Conservation (phyloP, 2,329 filamentous ascomycete species). For the Graphiopsis chlorocephala region DNA sequence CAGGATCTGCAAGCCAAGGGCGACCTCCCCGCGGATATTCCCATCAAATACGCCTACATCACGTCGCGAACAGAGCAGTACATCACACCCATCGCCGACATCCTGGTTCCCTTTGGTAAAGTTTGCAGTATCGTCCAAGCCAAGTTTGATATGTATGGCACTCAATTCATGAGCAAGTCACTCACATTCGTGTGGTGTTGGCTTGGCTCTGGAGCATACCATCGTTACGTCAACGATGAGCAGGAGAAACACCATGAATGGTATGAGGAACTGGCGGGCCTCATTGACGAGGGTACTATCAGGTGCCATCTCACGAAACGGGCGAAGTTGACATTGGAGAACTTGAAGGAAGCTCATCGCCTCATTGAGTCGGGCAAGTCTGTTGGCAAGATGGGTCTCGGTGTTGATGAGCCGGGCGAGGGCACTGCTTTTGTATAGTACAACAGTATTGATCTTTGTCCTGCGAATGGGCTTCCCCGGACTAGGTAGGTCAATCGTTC, state of each 20-base stretch:
- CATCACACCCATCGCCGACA: constrained; percentile 36
- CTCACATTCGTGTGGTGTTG: constrained; percentile 44
- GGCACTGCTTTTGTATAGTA: constrained; percentile 5
- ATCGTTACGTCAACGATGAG: constrained; percentile 33
- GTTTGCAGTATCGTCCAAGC: constrained; percentile 48
- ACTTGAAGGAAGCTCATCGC: constrained; percentile 41
- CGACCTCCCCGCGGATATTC: constrained; percentile 30
- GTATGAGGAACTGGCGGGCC: constrained; percentile 35
- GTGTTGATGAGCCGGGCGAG: constrained; percentile 28
- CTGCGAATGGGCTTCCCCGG: not conserved
- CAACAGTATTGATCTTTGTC: not conserved
- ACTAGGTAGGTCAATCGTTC: not conserved
- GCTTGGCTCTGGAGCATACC: constrained; percentile 42
- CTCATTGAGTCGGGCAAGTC: constrained; percentile 38
- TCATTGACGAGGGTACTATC: constrained; percentile 38
- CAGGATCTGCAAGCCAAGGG: constrained; percentile 28
- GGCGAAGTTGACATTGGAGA: constrained; percentile 37
- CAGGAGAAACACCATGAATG: constrained; percentile 21
- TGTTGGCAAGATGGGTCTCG: constrained; percentile 40
- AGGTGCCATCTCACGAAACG: constrained; percentile 40
- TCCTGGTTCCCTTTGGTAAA: constrained; percentile 46
- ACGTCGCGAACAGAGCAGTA: constrained; percentile 44
- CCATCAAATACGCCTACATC: constrained; percentile 45
- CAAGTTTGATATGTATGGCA: constrained; percentile 43
- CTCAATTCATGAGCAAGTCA: constrained; percentile 47